Evolutionary conservation across 345 rosid species (phyloP), one percentile per base, ranked within the genome.

Genomic region (Euphorbia peplus): DNA sequence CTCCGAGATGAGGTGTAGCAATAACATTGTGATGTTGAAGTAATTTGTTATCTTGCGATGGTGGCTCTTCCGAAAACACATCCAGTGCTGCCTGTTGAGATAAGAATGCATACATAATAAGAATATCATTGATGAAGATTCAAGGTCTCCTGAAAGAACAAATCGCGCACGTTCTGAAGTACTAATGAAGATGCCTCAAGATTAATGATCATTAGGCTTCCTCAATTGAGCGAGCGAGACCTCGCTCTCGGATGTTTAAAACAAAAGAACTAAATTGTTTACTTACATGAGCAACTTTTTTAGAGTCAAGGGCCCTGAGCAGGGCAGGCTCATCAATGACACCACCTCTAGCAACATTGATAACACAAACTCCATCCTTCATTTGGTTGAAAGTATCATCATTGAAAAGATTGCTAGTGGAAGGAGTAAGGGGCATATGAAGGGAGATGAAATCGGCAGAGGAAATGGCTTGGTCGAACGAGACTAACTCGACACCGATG

Each of bases 1-100:
- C 95, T 76, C 97, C 97, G 1, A 91, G 95, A 79, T 91, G 97
- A 76, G 97, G 97, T 11, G 97, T 91, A 55, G 83, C 90, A 2
- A 80, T 87, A 44, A 91, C 93, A 66, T 83, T 87, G 60, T 83
- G 83, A 70, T 89, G 97, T 37, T 78, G 95, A 47, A 91, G 79
- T 60, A 91, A 51, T 74, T 76, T 87, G 81, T 83, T 80, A 26
- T 87, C 93, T 65, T 73, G 77, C 0, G 85, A 30, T 28, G 95
- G 93, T 16, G 97, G 95, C 63, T 91, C 95, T 69, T 81, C 76
- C 0, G 83, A 64, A 77, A 91, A 91, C 56, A 91, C 97, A 76
- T 91, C 97, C 24, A 91, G 82, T 28, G 97, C 97, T 28, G 97
- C 97, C 86, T 88, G 81, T 66, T 15, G 3, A 32, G 37, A 32